phyloP scores from a whole-genome alignment of 1,139 yeast species.

The Saccharomycopsis hybrid region DNA sequence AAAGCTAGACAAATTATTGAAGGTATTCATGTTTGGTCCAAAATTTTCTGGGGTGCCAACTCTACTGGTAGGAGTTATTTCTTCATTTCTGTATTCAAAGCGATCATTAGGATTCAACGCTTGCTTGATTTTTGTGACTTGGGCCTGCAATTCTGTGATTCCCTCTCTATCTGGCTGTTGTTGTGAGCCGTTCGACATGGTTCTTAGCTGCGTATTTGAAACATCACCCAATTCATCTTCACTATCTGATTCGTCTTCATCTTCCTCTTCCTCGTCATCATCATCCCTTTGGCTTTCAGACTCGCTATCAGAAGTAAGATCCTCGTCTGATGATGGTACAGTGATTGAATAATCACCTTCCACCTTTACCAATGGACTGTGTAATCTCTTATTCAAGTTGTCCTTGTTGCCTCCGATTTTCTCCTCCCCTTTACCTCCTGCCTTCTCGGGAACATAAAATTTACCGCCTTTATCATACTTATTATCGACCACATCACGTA shows the following conservation, averaged over 20 bases:
- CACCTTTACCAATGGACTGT: constrained; percentile 1
- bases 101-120: no score
- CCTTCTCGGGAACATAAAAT: constrained; percentile 44
- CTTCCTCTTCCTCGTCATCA: constrained; percentile 27
- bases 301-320: constrained; percentile 20
- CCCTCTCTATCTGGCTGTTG: no score
- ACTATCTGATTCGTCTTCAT: constrained; percentile 27
- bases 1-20: not conserved
- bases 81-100: no score
- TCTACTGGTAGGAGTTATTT: no score
- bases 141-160: no score
- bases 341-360: constrained; percentile 8
- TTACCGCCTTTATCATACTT: constrained; percentile 85
- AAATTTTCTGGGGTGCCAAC: no score
- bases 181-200: no score
- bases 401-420: not conserved
- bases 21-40: no score
- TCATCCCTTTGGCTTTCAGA: constrained; percentile 32
- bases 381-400: not conserved
- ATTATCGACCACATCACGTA: constrained; percentile 67
- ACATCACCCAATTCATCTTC: not conserved
- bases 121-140: no score
- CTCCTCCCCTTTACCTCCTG: not conserved
- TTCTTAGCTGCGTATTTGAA: no score
- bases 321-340: constrained; percentile 16